Base-by-base conservation (phyloP, 2,329 filamentous ascomycete species). In the Fusarium nygamai region DNA sequence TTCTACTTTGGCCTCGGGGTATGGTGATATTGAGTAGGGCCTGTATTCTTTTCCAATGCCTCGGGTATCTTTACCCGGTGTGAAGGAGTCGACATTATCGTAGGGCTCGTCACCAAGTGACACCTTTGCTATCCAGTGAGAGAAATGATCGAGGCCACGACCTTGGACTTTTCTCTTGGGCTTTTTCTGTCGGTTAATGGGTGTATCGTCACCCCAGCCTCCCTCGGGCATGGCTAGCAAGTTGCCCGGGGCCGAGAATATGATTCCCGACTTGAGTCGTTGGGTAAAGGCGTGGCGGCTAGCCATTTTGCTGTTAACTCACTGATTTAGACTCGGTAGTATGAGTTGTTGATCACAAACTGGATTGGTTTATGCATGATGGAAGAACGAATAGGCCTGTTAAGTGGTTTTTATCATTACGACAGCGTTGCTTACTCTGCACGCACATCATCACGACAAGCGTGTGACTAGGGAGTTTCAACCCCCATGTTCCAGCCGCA, bases 311-410 rank as follows among this genome's bases (percentile, higher is more conserved):
- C 3, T 0, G 4, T n/a, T 6, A 3, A 7, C 0, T 17, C 0
- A 2, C 34, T 13, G 5, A 17, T 22, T 2, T 6, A 0, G 4
- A 11, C 6, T 38, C 0, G 5, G 4, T n/a, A 17, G 9, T 22
- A 31, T 48, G 19, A 3, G 12, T 33, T 33, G 4, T 33, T 33
- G 13, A 34, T 8, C 13, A 2, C 14, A 12, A 14, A 33, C 33
- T 33, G 5, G n/a, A n/a, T n/a, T n/a, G n/a, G n/a, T n/a, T n/a
- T 8, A 4, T 1, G 12, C 13, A 17, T 20, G 13, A 0, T 14
- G 6, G 12, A 9, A 47, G 0, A 20, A 31, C 5, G 9, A 20
- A 22, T 19, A 14, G 20, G 7, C 29, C 19, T 48, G 19, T 27
- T 29, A 27, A 16, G 13, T 8, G 1, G 2, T 22, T 48, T 9